Base-by-base conservation (phyloP, 768 basidiomycete genomes). In the Stropharia rugosoannulata region DNA sequence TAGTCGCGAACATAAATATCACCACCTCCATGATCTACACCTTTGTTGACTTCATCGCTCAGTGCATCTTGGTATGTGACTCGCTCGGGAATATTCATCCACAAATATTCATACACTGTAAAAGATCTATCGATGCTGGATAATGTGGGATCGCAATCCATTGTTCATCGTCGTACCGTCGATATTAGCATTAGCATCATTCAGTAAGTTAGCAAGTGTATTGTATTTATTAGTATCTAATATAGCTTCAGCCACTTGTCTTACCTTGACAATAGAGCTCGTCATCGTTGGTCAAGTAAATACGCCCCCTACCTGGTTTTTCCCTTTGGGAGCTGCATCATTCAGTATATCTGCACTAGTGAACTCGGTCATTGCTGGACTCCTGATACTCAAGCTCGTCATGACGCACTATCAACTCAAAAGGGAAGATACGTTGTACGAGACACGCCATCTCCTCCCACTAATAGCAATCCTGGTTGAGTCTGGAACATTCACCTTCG, bases 51-150 rank as follows among this genome's bases (percentile, higher is more conserved):
- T 15, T 51, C n/a, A 46, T 41, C 3, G 36, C 49, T 6, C 56
- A 57, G 40, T 42, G 56, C 32, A 43, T 57, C 12, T 38, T 57
- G 36, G 56, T 57, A 42, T 16, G 54, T 42, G 27, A 6, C 12
- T 25, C 12, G 15, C 16, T 9, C 15, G 8, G n/a, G 12, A 35
- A 5, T 15, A 9, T 16, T 46, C 12, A 4, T 18, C 22, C 41
- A 6, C 11, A 12, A 7, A 18, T 38, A 11, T 37, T 29, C 49
- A 9, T 0, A 27, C 11, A 9, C 5, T 13, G 10, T 7, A 10
- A 4, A 45, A 57, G 56, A 51, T 57, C 18, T 57, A 57, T 29
- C 56, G 56, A n/a, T 57, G 56, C 27, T 57, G 56, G 56, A 45
- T 45, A 5, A 37, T 57, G 49, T 57, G 56, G 56, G 49, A 35